Evolutionary conservation across 2,329 filamentous ascomycete species (phyloP), one percentile per base, ranked within the genome.

Genomic region (Beauveria medogensis): DNA sequence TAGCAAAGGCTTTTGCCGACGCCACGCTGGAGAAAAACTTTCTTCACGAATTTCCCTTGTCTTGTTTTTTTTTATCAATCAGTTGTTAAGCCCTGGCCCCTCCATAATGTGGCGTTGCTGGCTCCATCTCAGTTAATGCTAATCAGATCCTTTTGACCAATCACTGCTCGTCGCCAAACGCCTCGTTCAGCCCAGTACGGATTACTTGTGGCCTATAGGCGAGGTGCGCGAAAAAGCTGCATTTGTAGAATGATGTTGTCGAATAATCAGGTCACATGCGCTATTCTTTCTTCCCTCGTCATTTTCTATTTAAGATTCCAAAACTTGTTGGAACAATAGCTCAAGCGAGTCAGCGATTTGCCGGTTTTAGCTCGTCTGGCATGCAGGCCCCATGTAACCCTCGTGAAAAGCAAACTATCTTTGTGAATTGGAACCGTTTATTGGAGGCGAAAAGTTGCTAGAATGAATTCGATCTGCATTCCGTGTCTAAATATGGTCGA

Each of bases 101-200:
- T 37, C 34, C 34, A 37, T 37, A 37, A 37, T 7, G 55, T 51
- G 55, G 55, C 55, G 46, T 47, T 44, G 22, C 28, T 28, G 37
- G 7, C 55, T 12, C 46, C 44, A 40, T 41, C 24, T 28, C 34
- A 28, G 48, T n/a, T 48, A 47, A 16, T 59, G 57, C 48, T 59
- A 59, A 59, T 59, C 57, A 59, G 57, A 59, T 59, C 57, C 26
- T 40, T n/a, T 6, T 41, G 41, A 18, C 57, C 57, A 59, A 59
- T 59, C 40, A 40, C 48, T 24, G 48, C n/a, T 43, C 37, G 37
- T 16, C 40, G 5, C 37, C 26, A 37, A 37, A 53, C 57, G 57
- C 57, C 56, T 53, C 48, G 1, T 41, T 14, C 8, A 47, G 30
- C 30, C 12, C 22, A 48, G 12, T 28, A n/a, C n/a, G n/a, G n/a